Evolutionary conservation across 306 rosid genomes (phyloP).

Genomic region (Dryas alaskensis): DNA sequence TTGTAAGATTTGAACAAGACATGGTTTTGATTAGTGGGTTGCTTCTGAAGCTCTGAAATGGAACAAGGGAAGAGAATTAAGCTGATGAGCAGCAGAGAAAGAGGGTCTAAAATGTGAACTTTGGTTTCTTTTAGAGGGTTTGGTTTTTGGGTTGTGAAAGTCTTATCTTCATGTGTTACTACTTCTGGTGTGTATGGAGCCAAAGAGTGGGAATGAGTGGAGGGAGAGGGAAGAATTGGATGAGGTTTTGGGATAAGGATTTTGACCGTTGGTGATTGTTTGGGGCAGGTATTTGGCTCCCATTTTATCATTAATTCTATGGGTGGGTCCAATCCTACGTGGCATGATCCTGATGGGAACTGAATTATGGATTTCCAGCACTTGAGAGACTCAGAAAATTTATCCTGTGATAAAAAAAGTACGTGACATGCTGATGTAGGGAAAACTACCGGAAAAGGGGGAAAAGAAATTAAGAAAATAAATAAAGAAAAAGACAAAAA

Average conservation of each 20-base stretch:
- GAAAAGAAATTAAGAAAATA: no score
- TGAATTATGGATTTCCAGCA: neutral
- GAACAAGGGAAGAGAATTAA: neutral
- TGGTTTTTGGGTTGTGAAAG: neutral
- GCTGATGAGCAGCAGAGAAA: slow-evolving; percentile 19
- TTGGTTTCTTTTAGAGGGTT: slow-evolving; percentile 5
- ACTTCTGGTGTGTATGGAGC: slow-evolving; percentile 22
- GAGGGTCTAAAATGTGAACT: slow-evolving; percentile 18
- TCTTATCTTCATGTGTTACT: slow-evolving; percentile 31
- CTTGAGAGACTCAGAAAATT: neutral
- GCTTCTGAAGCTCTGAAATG: slow-evolving; percentile 1
- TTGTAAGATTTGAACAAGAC: slow-evolving; percentile 49
- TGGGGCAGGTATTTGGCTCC: slow-evolving; percentile 10
- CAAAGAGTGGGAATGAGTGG: slow-evolving; percentile 42
- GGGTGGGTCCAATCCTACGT: slow-evolving; percentile 19
- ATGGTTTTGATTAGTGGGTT: slow-evolving; percentile 16
- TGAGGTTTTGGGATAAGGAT: slow-evolving; percentile 56
- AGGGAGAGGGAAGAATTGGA: slow-evolving; percentile 41
- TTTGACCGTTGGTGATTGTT: slow-evolving; percentile 36
- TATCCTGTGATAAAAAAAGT: no score
- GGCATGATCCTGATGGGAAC: slow-evolving; percentile 18
- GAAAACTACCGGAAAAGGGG: no score
- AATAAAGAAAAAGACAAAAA: no score
- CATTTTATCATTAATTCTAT: neutral
- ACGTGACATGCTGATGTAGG: no score